These are phyloP conservation scores for Pseudocercospora ulei DNA, from an alignment of 2,329 filamentous ascomycete species.

Conservation along the genomic window DNA sequence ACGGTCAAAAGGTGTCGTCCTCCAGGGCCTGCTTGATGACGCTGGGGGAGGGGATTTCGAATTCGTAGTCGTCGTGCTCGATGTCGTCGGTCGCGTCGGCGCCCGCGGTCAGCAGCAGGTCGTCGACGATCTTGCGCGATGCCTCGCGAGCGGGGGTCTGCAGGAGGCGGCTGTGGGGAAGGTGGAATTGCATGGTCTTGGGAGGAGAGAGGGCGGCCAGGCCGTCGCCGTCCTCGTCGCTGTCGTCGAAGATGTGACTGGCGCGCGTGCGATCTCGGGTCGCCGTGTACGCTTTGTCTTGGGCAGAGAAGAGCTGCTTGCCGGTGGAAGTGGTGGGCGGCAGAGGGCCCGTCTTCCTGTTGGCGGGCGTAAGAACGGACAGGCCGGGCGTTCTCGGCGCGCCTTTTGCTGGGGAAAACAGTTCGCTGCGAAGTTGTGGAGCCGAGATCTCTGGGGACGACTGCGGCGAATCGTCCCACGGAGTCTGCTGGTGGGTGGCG, in stretches of 20 bases:
- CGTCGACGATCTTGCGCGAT: slow-evolving; percentile 69
- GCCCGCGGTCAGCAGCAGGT: slow-evolving; percentile 66
- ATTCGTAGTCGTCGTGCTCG: slow-evolving; percentile 36
- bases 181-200: slow-evolving; percentile 80
- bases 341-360: slow-evolving; percentile 22
- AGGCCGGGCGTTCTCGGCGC: slow-evolving; percentile 66
- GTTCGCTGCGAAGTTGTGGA: slow-evolving; percentile 72
- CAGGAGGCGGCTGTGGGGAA: slow-evolving; percentile 65
- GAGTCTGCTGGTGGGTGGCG: slow-evolving; percentile 23
- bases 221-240: slow-evolving; percentile 50
- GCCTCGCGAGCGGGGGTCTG: slow-evolving; percentile 77
- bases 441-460: slow-evolving; percentile 60
- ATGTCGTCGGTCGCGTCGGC: slow-evolving; percentile 46
- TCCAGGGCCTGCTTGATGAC: slow-evolving; percentile 40
- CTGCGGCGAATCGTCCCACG: slow-evolving; percentile 41
- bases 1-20: slow-evolving; percentile 41
- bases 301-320: slow-evolving; percentile 31
- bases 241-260: slow-evolving; percentile 26
- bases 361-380: slow-evolving; percentile 63
- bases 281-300: slow-evolving; percentile 28
- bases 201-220: slow-evolving; percentile 59
- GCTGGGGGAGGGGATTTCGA: slow-evolving; percentile 42
- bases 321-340: slow-evolving; percentile 32
- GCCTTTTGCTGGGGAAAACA: slow-evolving; percentile 48
- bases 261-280: slow-evolving; percentile 20